Base-by-base conservation (phyloP, 768 basidiomycete genomes). In the Hebeloma cylindrosporum region DNA sequence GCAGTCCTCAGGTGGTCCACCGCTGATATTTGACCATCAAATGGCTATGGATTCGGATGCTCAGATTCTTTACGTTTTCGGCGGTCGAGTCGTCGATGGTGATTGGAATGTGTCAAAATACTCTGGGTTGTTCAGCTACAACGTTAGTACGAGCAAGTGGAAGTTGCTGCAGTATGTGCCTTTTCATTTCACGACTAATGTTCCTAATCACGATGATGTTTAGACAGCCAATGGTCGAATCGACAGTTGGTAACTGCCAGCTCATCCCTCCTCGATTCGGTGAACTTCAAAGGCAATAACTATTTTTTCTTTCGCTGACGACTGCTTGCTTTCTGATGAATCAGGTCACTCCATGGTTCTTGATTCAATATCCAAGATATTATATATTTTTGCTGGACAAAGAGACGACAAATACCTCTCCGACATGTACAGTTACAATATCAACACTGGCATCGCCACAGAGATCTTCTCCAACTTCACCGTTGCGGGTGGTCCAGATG, bases 331-430 rank as follows among this genome's bases (percentile, higher is more conserved):
- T 28, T 4, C 14, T 30, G 21, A 33, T 16, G 3, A 4, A n/a
- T 2, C 14, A 83, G 85, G 87, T 0, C 88, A 91, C 63, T 88
- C 87, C 3, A 91, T 92, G 88, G 76, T 89, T 3, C 70, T 89
- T 14, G 88, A 90, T 42, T 69, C 82, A 4, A 63, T 61, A 8
- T 64, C 74, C 0, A 76, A 75, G 26, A 77, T 72, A 0, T 69
- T 90, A 11, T 85, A 79, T 60, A 82, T 91, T 31, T 85, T 90
- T 51, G 86, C 80, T 8, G 88, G 89, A 1, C 82, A 86, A 60
- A 72, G 77, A 13, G 80, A 82, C 20, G 78, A 84, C 17, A 77
- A 70, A 46, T 82, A 80, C 48, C 72, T 86, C 7, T 77, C 82
- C 2, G 88, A 90, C 61, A 87, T 90, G 86, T 85, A 83, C 40